A percentile compares a stretch with the other conserved stretches of the same genome.
Conservation (phyloP, 208 protist genomes). For the Trypanosoma conorhini region DNA sequence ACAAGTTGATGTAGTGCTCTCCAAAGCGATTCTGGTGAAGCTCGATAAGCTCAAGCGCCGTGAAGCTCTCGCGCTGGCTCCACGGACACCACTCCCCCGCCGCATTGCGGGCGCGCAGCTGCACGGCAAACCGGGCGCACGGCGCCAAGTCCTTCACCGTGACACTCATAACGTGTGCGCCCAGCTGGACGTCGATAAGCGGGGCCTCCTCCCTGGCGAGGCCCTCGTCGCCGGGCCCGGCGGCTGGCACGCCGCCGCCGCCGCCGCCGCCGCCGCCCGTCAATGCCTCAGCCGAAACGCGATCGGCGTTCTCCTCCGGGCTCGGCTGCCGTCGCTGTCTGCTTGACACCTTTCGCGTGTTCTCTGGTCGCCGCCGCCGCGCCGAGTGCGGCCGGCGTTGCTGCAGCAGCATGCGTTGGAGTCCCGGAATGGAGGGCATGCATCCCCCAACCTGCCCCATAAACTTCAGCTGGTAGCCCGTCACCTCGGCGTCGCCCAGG, state of each 20-base stretch:
- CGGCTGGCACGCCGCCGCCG: neutral
- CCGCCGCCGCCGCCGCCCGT: neutral
- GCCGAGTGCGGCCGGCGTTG: slow-evolving; percentile 26
- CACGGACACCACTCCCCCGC: slow-evolving; percentile 83
- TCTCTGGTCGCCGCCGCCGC: slow-evolving; percentile 13
- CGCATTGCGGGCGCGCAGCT: slow-evolving; percentile 56
- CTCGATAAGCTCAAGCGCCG: slow-evolving; percentile 65
- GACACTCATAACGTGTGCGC: slow-evolving; percentile 11
- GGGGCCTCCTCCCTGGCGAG: slow-evolving; percentile 1
- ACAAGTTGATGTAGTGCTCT: slow-evolving; percentile 93
- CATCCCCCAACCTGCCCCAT: slow-evolving; percentile 22
- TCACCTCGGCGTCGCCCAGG: slow-evolving; percentile 51
- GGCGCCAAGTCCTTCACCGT: slow-evolving; percentile 39
- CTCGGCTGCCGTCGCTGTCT: slow-evolving; percentile 4
- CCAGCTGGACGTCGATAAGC: slow-evolving; percentile 59
- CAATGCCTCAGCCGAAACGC: neutral
- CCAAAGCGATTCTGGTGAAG: slow-evolving; percentile 85
- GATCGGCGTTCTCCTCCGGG: neutral
- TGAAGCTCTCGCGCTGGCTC: slow-evolving; percentile 46
- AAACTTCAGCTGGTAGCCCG: slow-evolving; percentile 60
- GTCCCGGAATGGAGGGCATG: slow-evolving; percentile 24
- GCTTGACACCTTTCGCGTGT: neutral
- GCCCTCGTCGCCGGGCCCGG: neutral
- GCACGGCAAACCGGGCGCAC: slow-evolving; percentile 39
- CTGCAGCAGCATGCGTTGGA: slow-evolving; percentile 50